Evolutionary conservation across 1,139 yeast genomes (phyloP).

Genomic region (Geotrichum australiense): DNA sequence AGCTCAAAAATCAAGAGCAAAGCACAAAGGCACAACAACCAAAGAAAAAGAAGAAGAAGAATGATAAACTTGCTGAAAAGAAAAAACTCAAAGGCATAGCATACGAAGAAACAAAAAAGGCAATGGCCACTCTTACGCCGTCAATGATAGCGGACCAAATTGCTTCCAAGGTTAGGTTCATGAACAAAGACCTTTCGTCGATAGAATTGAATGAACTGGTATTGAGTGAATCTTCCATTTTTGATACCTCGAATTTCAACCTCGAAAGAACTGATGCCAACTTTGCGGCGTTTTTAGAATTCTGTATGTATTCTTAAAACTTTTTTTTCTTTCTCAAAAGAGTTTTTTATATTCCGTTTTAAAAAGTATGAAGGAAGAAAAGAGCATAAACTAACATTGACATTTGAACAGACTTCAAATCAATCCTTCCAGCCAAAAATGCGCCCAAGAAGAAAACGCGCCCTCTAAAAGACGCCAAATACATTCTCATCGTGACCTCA

Average conservation of each 20-base stretch:
- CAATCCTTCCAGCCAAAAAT: conserved; percentile 9
- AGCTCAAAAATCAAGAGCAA: conserved; percentile 10
- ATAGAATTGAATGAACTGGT: conserved; percentile 57
- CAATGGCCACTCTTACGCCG: conserved; percentile 45
- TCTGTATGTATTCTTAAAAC: conserved; percentile 18
- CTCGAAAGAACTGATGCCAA: conserved; percentile 45
- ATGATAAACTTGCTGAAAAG: conserved; percentile 28
- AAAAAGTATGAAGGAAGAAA: neutral
- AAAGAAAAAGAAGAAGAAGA: conserved; percentile 23
- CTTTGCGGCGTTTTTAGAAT: conserved; percentile 39
- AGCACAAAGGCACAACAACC: conserved; percentile 20
- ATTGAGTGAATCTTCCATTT: conserved; percentile 43
- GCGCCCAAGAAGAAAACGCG: conserved; percentile 10
- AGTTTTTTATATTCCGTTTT: neutral
- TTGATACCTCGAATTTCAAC: conserved; percentile 46
- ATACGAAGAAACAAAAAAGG: conserved; percentile 46
- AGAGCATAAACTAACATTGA: too few species aligned
- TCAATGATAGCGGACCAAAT: conserved; percentile 56
- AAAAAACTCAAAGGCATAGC: conserved; percentile 55
- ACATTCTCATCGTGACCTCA: conserved; percentile 51
- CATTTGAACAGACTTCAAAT: conserved; percentile 6
- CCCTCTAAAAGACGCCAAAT: conserved; percentile 29
- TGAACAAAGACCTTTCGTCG: conserved; percentile 51
- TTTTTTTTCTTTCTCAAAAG: conserved; percentile 1
- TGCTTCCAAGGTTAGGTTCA: conserved; percentile 45